Evolutionary conservation across 2,329 filamentous ascomycete genomes (phyloP).

Genomic region (Ceratocystis eucalypticola): DNA sequence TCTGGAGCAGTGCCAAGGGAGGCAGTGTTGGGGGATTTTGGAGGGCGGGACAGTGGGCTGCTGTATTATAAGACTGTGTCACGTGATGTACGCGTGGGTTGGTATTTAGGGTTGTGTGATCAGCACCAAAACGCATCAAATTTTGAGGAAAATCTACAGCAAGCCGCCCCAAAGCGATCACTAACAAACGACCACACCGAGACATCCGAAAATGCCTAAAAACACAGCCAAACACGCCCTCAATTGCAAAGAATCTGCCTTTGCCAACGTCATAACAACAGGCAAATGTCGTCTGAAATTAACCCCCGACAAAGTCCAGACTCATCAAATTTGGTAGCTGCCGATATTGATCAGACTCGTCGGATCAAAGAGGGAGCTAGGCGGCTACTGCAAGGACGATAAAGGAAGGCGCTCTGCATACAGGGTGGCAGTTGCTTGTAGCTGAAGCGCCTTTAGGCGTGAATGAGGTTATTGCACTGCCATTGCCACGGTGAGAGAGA

Average conservation of each 20-base stretch:
- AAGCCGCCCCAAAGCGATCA: too few species aligned
- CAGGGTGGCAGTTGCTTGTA: constrained; percentile 3
- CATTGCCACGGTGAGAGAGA: constrained; percentile 1
- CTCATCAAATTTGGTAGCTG: not conserved
- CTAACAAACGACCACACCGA: not conserved
- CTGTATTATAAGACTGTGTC: not conserved
- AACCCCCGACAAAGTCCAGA: not conserved
- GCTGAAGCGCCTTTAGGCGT: constrained; percentile 6
- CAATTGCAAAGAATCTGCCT: not conserved
- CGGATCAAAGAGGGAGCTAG: not conserved
- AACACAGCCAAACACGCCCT: not conserved
- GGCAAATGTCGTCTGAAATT: constrained; percentile 3
- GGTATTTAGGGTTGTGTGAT: not conserved
- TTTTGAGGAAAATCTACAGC: too few species aligned
- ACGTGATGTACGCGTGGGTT: not conserved
- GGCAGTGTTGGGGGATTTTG: not conserved
- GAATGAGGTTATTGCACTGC: constrained; percentile 4
- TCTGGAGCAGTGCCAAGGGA: not conserved
- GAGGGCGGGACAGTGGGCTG: not conserved
- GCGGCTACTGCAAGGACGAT: not conserved
- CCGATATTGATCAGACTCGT: constrained; percentile 8
- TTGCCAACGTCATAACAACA: not conserved
- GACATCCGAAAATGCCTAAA: not conserved
- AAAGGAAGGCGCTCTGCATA: constrained; percentile 1
- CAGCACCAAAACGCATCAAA: too few species aligned